Evolutionary conservation across 495 filamentous ascomycete species (phyloP).

Genomic region (Xylaria telfairii): DNA sequence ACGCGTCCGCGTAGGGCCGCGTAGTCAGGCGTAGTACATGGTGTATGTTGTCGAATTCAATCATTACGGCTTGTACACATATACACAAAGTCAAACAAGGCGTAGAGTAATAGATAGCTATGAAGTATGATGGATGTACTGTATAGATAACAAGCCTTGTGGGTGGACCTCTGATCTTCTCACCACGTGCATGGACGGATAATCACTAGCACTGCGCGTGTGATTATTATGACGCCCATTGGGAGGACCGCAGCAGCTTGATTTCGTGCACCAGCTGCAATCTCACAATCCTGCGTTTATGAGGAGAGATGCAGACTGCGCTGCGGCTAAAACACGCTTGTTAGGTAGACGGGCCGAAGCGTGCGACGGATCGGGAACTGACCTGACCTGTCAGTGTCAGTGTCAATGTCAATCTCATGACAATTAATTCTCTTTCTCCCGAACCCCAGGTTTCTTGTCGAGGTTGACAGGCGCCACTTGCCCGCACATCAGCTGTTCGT

Average conservation of each 20-base stretch:
- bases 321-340: slow-evolving; percentile 7
- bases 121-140: background rate
- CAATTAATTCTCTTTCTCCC: background rate
- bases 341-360: slow-evolving; percentile 24
- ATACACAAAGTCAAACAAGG: background rate
- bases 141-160: no score
- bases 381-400: background rate
- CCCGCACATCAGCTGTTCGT: background rate
- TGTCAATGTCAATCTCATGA: background rate
- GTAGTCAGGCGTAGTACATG: slow-evolving; percentile 4
- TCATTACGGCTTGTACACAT: background rate
- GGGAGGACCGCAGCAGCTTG: background rate
- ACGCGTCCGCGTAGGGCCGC: slow-evolving; percentile 1
- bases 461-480: background rate
- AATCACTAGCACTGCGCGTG: background rate
- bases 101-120: background rate
- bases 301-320: background rate
- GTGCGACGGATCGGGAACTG: background rate
- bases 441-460: background rate
- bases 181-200: background rate
- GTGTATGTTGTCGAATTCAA: background rate
- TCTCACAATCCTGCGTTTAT: background rate
- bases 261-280: background rate
- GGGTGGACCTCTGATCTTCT: slow-evolving; percentile 2
- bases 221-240: background rate